Conservation (phyloP, 169 alveolate genomes). For the Babesia gibsoni region DNA sequence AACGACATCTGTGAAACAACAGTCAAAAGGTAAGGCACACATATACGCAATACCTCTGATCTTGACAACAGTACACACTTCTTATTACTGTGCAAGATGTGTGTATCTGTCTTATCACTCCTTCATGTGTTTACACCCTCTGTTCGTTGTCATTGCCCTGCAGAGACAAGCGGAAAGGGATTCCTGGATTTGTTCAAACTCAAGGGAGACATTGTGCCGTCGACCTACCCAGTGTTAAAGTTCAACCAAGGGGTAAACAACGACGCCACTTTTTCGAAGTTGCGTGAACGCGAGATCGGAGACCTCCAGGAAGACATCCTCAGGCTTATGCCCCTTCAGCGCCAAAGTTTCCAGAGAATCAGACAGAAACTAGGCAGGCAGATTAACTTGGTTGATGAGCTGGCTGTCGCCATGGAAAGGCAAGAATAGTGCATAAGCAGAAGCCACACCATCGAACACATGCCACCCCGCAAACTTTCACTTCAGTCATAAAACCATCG, state of each 20-base stretch:
- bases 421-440: too few relatives aligned
- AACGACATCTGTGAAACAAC: not conserved
- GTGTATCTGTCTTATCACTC: too few relatives aligned
- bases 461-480: too few relatives aligned
- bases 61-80: not conserved
- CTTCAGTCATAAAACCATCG: too few relatives aligned
- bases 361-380: slow-evolving; percentile 18
- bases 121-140: not conserved
- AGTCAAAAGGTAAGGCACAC: not conserved
- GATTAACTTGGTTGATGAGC: slow-evolving; percentile 24
- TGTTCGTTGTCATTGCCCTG: not conserved
- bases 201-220: slow-evolving; percentile 52
- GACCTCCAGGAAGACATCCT: slow-evolving; percentile 28
- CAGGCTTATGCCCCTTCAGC: slow-evolving; percentile 40
- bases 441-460: too few relatives aligned
- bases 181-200: slow-evolving; percentile 17
- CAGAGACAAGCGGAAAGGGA: slow-evolving; percentile 4
- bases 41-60: not conserved
- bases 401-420: slow-evolving; percentile 43
- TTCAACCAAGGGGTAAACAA: slow-evolving; percentile 55
- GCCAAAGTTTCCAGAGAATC: slow-evolving; percentile 20
- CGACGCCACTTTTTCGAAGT: slow-evolving; percentile 38
- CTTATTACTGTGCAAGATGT: too few relatives aligned
- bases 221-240: slow-evolving; percentile 58
- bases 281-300: slow-evolving; percentile 15